phyloP scores from a whole-genome alignment of 345 rosid genomes.

The Pugionium dolabratum region DNA sequence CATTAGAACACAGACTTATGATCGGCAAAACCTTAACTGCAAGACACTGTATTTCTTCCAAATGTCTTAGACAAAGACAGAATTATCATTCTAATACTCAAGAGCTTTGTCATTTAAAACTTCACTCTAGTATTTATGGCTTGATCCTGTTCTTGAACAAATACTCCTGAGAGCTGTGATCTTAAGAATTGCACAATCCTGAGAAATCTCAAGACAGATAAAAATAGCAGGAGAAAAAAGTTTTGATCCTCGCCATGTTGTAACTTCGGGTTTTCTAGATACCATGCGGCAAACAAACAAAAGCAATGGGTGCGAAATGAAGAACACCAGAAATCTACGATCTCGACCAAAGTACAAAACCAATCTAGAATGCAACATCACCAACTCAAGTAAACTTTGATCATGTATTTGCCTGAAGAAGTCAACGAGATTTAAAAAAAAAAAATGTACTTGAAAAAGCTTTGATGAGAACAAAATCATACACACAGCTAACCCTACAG shows the following conservation, averaged over 20 bases:
- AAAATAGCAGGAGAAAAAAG: background rate
- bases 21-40: background rate
- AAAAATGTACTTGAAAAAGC: background rate
- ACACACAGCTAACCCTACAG: slow-evolving; percentile 2
- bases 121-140: background rate
- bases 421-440: background rate
- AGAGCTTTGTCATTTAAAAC: background rate
- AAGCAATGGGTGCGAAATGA: background rate
- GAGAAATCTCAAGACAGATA: slow-evolving; percentile 53
- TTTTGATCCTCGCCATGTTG: too few relatives aligned
- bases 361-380: slow-evolving; percentile 3
- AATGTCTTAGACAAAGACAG: background rate
- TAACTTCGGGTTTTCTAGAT: too few relatives aligned
- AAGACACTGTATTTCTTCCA: slow-evolving; percentile 4
- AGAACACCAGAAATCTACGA: background rate
- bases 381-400: background rate
- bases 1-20: background rate
- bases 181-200: slow-evolving; percentile 58
- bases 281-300: too few relatives aligned
- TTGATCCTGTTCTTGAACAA: slow-evolving; percentile 50
- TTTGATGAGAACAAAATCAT: slow-evolving; percentile 1
- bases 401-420: background rate
- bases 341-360: background rate
- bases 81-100: background rate
- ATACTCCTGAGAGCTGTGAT: slow-evolving; percentile 44